Percentiles rank a stretch among this genome's conserved stretches.
phyloP scores from a whole-genome alignment of 176 grass and related monocot species.

The Aegilops speltoides region DNA sequence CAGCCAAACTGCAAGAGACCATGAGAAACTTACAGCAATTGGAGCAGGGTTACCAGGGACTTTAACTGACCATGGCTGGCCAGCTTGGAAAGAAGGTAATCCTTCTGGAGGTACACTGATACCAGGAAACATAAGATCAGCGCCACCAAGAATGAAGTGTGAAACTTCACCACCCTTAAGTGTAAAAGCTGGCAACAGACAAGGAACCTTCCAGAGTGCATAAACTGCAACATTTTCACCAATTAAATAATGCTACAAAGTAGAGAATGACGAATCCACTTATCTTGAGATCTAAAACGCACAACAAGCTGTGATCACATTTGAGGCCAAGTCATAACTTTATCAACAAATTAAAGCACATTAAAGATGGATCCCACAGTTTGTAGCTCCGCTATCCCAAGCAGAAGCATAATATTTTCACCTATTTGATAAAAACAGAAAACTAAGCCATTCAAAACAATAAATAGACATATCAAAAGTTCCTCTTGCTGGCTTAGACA shows the following conservation, averaged over 20 bases:
- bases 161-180: constrained; percentile 95
- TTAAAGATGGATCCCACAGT: neutral
- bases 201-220: constrained; percentile 82
- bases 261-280: neutral
- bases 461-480: neutral
- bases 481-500: neutral
- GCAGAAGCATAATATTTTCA: neutral
- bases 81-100: constrained; percentile 77
- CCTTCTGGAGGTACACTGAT: constrained; percentile 78
- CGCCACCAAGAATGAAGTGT: constrained; percentile 71
- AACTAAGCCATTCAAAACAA: neutral
- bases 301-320: neutral
- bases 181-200: constrained; percentile 82
- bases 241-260: constrained; percentile 18
- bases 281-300: constrained; percentile 3
- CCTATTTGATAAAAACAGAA: constrained; percentile 1
- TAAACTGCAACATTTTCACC: constrained; percentile 68
- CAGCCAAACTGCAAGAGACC: neutral
- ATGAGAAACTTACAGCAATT: constrained; percentile 79
- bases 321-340: neutral
- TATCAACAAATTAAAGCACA: neutral
- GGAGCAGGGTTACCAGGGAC: constrained; percentile 86
- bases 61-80: constrained; percentile 83
- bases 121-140: constrained; percentile 99
- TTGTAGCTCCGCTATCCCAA: neutral